Base-by-base conservation (phyloP, 2,329 filamentous ascomycete genomes). In the Myotisia sp. region DNA sequence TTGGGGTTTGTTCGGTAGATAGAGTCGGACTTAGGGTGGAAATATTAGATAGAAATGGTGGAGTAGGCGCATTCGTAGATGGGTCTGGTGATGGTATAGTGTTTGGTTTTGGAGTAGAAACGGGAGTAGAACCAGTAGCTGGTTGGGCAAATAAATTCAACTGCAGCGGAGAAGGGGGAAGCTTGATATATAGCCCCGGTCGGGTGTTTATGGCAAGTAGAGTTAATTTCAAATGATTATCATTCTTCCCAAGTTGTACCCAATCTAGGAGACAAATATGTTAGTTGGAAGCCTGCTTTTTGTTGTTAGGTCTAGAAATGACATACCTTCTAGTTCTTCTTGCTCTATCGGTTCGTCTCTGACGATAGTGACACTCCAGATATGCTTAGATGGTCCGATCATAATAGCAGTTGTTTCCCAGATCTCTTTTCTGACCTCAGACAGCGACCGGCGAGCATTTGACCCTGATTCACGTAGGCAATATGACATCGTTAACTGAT, bases 401-500 rank as follows among this genome's bases (percentile, higher is more conserved):
- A 76, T 66, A 22, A 67, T 65, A 27, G 64, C 55, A 0, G 70
- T 74, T 7, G 64, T 64, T 18, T 64, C 59, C 68, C 71, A 75
- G 3, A 76, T 65, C 33, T 74, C 69, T 40, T 59, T 58, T 9
- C 67, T 63, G 8, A 73, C 56, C 20, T 72, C 67, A 4, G 54
- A 51, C 35, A 71, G 59, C 8, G 46, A 38, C 32, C 59, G 49
- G 17, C 44, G 38, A 9, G 48, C 40, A 29, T 41, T 46, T 16
- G 49, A 50, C 13, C 49, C 39, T 47, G 55, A 42, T 54, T 58
- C 46, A 45, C 61, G 49, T 45, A 74, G 49, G 39, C 67, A 68
- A 44, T 74, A 75, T 0, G 70, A 66, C 38, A 66, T 62, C 2
- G 54, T 65, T 13, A 63, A 58, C 40, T 72, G 67, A 26, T 70